Conservation (phyloP, 202 grass and related monocot genomes). For the Musa balbisiana region DNA sequence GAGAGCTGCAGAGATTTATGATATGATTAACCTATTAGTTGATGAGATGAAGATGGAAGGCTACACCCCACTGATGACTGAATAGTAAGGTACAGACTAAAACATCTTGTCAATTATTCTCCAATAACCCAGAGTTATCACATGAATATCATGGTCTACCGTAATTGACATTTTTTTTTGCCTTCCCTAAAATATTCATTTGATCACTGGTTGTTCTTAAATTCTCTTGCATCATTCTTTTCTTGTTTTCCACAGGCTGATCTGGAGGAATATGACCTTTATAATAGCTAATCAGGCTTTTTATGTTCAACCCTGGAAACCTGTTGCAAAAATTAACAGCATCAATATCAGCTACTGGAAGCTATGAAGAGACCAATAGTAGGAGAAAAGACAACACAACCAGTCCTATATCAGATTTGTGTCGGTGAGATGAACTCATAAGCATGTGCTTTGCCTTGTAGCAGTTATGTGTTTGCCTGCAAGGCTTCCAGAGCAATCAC, state of each 20-base stretch:
- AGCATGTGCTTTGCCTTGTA: no score
- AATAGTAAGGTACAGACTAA: not conserved
- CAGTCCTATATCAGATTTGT: no score
- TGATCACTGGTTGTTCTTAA: not conserved
- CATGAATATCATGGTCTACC: not conserved
- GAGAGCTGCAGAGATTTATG: constrained; percentile 44
- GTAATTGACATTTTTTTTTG: not conserved
- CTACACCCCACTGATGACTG: constrained; percentile 43
- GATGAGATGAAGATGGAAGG: constrained; percentile 69
- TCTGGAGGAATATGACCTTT: not conserved
- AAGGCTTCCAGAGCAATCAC: no score
- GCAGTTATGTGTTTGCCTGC: no score
- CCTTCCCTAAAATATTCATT: not conserved
- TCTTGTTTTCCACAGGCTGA: not conserved
- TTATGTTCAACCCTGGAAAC: no score
- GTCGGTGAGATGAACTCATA: no score
- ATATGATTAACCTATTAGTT: constrained; percentile 38
- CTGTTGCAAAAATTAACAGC: no score
- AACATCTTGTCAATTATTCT: not conserved
- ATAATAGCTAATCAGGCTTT: no score
- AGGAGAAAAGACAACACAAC: no score
- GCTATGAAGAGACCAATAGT: no score
- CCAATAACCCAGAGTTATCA: not conserved
- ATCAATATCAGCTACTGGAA: no score
- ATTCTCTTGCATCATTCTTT: not conserved